Percentiles rank a stretch among this genome's conserved stretches.
Evolutionary conservation across 1,284 basidiomycete genomes (phyloP).

Genomic region (Sphagnurus paluster): DNA sequence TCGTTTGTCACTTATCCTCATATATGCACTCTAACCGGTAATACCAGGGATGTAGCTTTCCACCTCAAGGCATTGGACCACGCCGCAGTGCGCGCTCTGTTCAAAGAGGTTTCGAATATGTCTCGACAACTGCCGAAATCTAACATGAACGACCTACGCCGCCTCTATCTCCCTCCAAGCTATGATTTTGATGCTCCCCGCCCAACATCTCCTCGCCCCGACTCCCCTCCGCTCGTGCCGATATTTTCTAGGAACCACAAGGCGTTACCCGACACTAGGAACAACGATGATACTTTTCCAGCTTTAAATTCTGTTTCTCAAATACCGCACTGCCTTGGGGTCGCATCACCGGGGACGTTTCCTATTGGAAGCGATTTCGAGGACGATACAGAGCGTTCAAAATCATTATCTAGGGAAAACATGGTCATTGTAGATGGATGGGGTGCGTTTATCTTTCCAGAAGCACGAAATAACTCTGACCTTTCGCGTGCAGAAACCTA

Average conservation of each 20-base stretch:
- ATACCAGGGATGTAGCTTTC: conserved; percentile 26
- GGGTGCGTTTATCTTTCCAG: conserved; percentile 39
- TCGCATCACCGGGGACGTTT: conserved; percentile 18
- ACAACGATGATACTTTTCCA: conserved; percentile 6
- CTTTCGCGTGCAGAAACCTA: conserved; percentile 22
- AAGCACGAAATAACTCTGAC: not conserved
- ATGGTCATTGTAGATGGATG: conserved; percentile 60
- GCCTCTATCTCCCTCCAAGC: conserved; percentile 15
- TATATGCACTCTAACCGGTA: conserved; percentile 22
- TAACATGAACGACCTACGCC: conserved; percentile 12
- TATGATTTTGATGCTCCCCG: conserved; percentile 7
- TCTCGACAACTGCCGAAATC: conserved; percentile 18
- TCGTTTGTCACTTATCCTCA: not conserved
- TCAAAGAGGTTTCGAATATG: conserved; percentile 25
- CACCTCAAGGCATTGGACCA: conserved; percentile 25
- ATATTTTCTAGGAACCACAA: conserved; percentile 54
- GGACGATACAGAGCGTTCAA: conserved; percentile 29
- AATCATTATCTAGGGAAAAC: conserved; percentile 30
- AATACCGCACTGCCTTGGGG: conserved; percentile 26
- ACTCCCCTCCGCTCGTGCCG: conserved; percentile 31
- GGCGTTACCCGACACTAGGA: conserved; percentile 20
- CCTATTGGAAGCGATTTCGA: conserved; percentile 34
- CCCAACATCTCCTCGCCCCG: conserved; percentile 4
- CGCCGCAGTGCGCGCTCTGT: conserved; percentile 26
- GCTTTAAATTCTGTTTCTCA: conserved; percentile 27